Base-by-base conservation (phyloP, 768 basidiomycete genomes). In the Cytidiella melzeri region DNA sequence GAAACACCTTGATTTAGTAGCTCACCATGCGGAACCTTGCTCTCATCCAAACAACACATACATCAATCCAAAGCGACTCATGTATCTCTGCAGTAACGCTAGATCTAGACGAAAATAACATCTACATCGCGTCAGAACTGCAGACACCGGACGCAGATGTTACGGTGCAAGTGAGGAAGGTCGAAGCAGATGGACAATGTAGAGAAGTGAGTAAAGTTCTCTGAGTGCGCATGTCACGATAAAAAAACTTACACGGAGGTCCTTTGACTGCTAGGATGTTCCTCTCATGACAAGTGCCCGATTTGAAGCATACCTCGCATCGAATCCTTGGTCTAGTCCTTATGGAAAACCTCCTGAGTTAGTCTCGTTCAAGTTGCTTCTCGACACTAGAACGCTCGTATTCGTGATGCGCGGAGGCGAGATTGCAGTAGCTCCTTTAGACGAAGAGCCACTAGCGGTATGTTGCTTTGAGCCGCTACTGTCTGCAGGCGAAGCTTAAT, bases 401-500 rank as follows among this genome's bases (percentile, higher is more conserved):
- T 63, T 84, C 7, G 75, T 95, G 12, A 80, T 83, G 55, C 74
- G 80, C 5, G 77, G 80, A 6, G 95, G 95, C 44, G 94, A 96
- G 59, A 92, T 98, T 48, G 81, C 80, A 7, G 80, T 82, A 36
- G 63, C 87, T 41, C 67, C 76, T 12, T 57, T 88, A 41, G 73
- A 80, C 47, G 73, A 81, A 45, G 69, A 76, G 28, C 56, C 66
- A 36, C 60, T 73, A 36, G 52, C 66, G 48, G 79, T 84, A 56
- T 54, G 74, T 67, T 1, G 37, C 24, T 42, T 28, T n/a, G n/a
- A n/a, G n/a, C n/a, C n/a, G n/a, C n/a, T n/a, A n/a, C n/a, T n/a
- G n/a, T n/a, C n/a, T n/a, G n/a, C n/a, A n/a, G n/a, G n/a, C n/a
- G n/a, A n/a, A n/a, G n/a, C n/a, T n/a, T n/a, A n/a, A n/a, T n/a